These are phyloP conservation scores for Brassica incana DNA, from an alignment of 345 rosid genomes.

Conservation along the genomic window DNA sequence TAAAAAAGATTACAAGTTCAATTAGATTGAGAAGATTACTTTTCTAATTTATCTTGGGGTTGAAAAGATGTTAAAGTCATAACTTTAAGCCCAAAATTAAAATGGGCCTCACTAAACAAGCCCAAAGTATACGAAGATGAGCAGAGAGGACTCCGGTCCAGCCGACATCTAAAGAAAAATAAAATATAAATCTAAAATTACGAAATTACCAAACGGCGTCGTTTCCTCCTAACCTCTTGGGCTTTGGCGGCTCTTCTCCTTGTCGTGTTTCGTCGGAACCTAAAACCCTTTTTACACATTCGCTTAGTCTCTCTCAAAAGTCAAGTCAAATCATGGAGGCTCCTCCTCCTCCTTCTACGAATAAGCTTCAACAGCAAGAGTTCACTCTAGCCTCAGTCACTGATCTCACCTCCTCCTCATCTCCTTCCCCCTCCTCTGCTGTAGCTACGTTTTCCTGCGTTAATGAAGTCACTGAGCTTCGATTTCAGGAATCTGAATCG, in stretches of 20 bases:
- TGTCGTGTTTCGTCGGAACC: neutral
- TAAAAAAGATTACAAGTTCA: neutral
- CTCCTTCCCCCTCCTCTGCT: slow-evolving; percentile 38
- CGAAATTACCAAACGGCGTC: slow-evolving; percentile 1
- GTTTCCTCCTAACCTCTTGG: neutral
- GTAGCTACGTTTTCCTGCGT: slow-evolving; percentile 52
- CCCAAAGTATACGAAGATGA: neutral
- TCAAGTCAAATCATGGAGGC: neutral
- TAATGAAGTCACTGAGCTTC: slow-evolving; percentile 47
- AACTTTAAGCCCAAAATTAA: neutral
- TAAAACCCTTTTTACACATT: neutral
- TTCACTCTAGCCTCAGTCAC: slow-evolving; percentile 56
- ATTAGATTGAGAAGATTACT: neutral
- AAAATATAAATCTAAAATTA: neutral
- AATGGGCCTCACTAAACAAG: neutral
- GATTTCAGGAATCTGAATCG: slow-evolving; percentile 48
- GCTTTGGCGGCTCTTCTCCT: slow-evolving; percentile 19
- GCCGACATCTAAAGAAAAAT: neutral
- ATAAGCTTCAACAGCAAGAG: slow-evolving; percentile 32
- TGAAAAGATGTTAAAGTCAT: neutral
- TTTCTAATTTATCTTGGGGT: neutral
- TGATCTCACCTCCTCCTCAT: slow-evolving; percentile 45
- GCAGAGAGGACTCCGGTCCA: neutral
- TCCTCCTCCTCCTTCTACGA: neutral
- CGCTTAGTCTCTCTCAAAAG: neutral